A percentile compares a stretch with the other conserved stretches of the same genome.
Evolutionary conservation across 306 rosid genomes (phyloP).

Genomic region (Acacia acuminata): DNA sequence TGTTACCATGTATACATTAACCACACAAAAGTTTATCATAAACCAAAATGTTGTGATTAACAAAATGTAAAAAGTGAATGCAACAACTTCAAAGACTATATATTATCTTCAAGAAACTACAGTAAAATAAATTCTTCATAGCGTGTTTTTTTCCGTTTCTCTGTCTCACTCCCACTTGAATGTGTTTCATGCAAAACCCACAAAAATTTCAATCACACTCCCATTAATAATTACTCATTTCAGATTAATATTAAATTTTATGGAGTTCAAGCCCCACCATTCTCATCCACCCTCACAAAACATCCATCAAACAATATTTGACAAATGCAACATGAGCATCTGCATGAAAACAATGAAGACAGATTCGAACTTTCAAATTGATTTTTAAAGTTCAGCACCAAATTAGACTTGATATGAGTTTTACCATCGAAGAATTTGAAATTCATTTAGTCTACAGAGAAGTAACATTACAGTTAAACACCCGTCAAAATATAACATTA

Average conservation of each 20-base stretch:
- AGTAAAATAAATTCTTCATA: neutral
- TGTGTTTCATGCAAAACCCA: neutral
- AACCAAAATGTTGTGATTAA: neutral
- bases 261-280: neutral
- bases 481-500: neutral
- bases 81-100: neutral
- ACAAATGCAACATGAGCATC: neutral
- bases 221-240: neutral
- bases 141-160: neutral
- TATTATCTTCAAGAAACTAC: neutral
- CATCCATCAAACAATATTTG: neutral
- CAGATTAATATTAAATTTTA: neutral
- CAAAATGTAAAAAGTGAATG: neutral
- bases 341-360: neutral
- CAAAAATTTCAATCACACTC: neutral
- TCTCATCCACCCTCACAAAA: neutral
- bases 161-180: neutral
- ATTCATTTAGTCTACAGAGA: neutral
- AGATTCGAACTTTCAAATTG: neutral
- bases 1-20: neutral
- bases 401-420: neutral
- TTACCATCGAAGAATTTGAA: neutral
- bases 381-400: neutral
- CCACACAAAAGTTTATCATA: neutral
- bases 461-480: neutral